Conservation (phyloP, 495 filamentous ascomycete genomes). For the Neurospora sp. region DNA sequence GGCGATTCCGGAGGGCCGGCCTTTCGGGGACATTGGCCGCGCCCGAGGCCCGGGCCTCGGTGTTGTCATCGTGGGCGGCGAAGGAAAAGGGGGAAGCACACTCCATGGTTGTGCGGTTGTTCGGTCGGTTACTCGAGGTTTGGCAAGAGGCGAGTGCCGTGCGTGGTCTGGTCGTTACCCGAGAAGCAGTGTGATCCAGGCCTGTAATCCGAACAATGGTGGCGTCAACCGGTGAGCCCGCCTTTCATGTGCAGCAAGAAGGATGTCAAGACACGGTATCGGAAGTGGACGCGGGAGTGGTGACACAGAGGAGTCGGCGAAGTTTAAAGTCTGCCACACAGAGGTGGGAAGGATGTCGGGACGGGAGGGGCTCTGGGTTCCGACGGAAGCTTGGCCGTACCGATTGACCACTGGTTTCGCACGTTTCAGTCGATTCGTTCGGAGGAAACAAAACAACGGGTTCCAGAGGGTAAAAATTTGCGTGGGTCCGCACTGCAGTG, state of each 20-base stretch:
- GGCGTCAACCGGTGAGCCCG: not conserved
- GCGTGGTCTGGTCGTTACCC: not conserved
- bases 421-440: not conserved
- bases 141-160: not conserved
- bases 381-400: not conserved
- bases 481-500: not conserved
- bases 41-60: constrained; percentile 20
- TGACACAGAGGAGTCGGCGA: not conserved
- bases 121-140: not conserved
- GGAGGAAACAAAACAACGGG: not conserved
- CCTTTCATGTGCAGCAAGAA: not conserved
- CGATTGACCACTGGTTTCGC: not conserved
- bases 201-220: not conserved
- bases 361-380: not conserved
- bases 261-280: not conserved
- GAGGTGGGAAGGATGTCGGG: not conserved
- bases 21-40: constrained; percentile 20
- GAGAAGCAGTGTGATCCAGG: not conserved
- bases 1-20: constrained; percentile 30
- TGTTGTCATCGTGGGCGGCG: constrained; percentile 24
- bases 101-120: constrained; percentile 14
- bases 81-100: constrained; percentile 24
- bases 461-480: not conserved
- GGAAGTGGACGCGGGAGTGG: not conserved
- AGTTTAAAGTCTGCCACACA: not conserved